Conservation (phyloP, 1,284 basidiomycete species). For the Cronartium ribicola region DNA sequence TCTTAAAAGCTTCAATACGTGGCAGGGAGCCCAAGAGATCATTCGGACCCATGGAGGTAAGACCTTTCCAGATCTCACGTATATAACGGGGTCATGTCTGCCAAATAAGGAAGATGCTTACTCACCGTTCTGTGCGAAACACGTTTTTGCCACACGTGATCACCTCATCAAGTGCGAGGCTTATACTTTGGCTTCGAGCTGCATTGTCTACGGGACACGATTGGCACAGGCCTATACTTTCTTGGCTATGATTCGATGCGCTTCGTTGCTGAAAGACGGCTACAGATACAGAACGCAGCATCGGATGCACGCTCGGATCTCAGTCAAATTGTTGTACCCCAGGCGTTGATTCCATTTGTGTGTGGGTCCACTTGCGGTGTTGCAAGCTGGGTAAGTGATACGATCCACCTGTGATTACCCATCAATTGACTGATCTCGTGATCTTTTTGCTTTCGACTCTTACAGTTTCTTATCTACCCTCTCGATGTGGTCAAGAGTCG, state of each 20-base stretch:
- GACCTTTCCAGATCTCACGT: background rate
- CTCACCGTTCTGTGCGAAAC: background rate
- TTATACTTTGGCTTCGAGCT: slow-evolving; percentile 38
- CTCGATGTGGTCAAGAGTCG: slow-evolving; percentile 40
- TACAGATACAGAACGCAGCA: slow-evolving; percentile 46
- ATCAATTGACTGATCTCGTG: background rate
- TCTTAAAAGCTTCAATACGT: slow-evolving; percentile 36
- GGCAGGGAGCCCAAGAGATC: slow-evolving; percentile 35
- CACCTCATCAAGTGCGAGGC: slow-evolving; percentile 20
- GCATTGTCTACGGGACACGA: slow-evolving; percentile 66
- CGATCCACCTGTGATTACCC: background rate
- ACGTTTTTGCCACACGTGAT: background rate
- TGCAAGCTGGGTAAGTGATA: slow-evolving; percentile 55
- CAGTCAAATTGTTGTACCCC: slow-evolving; percentile 67
- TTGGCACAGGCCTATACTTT: slow-evolving; percentile 78
- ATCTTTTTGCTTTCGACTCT: background rate
- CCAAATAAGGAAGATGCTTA: background rate
- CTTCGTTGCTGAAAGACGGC: slow-evolving; percentile 65
- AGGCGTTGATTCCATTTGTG: slow-evolving; percentile 72
- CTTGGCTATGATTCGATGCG: slow-evolving; percentile 77
- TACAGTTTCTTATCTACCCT: slow-evolving; percentile 39
- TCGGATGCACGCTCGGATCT: slow-evolving; percentile 63
- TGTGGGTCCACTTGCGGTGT: slow-evolving; percentile 79
- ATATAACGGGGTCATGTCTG: background rate
- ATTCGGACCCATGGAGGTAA: slow-evolving; percentile 34